Conservation (phyloP, 1,139 yeast species). For the Fermentozyma sake region DNA sequence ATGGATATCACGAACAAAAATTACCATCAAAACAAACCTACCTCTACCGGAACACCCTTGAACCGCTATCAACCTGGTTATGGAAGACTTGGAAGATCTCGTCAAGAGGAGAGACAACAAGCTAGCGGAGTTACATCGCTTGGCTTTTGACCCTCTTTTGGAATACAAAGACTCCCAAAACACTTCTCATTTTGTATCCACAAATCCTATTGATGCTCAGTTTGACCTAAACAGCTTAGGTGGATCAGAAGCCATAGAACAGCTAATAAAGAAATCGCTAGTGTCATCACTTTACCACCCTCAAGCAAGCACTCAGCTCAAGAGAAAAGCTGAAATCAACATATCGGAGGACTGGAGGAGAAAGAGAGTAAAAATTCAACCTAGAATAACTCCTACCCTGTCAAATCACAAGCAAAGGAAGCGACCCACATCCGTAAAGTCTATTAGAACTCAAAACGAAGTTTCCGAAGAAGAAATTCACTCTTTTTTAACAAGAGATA, state of each 20-base stretch:
- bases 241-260: no score
- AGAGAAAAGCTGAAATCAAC: no score
- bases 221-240: no score
- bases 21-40: not conserved
- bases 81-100: slow-evolving; percentile 1
- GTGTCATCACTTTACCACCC: no score
- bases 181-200: no score
- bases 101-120: slow-evolving; percentile 5
- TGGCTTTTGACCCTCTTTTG: slow-evolving; percentile 6
- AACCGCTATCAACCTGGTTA: no score
- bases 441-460: slow-evolving; percentile 1
- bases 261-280: no score
- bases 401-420: not conserved
- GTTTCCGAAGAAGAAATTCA: slow-evolving; percentile 14
- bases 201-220: no score
- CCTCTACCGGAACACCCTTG: slow-evolving; percentile 5
- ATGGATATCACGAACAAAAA: slow-evolving; percentile 8
- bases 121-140: slow-evolving; percentile 7
- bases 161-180: no score
- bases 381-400: slow-evolving; percentile 1
- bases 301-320: no score
- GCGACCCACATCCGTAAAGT: slow-evolving; percentile 3
- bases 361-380: no score
- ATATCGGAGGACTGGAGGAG: no score
- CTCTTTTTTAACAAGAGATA: slow-evolving; percentile 20